These are phyloP conservation scores for Fusarium proliferatum DNA, from an alignment of 2,329 filamentous ascomycete species.

Conservation along the genomic window DNA sequence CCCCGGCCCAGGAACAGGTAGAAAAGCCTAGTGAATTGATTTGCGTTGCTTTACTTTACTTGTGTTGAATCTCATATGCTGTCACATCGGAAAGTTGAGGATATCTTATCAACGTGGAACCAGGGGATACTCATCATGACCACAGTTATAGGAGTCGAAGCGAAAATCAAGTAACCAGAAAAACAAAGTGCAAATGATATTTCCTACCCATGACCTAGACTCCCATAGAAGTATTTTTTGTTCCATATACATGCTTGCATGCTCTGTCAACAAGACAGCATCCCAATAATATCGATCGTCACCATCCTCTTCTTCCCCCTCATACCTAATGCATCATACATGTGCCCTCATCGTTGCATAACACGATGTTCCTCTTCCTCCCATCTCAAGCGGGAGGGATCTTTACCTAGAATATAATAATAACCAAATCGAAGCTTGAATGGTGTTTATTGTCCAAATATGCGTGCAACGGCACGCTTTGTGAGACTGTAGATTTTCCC, in stretches of 20 bases:
- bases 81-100: too few relatives aligned
- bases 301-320: not conserved
- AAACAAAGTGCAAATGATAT: slow-evolving; percentile 42
- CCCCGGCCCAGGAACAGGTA: not conserved
- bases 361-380: not conserved
- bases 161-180: slow-evolving; percentile 6
- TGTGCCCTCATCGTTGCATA: slow-evolving; percentile 4
- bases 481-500: slow-evolving; percentile 23
- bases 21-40: not conserved
- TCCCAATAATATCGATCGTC: slow-evolving; percentile 9
- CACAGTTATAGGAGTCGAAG: not conserved
- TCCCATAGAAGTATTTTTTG: slow-evolving; percentile 40
- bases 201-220: slow-evolving; percentile 45
- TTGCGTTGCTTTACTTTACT: not conserved
- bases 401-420: slow-evolving; percentile 16
- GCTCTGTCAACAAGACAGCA: slow-evolving; percentile 35
- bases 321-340: slow-evolving; percentile 37
- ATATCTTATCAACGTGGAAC: not conserved
- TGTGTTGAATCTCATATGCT: not conserved
- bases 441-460: slow-evolving; percentile 27
- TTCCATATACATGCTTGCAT: slow-evolving; percentile 43
- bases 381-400: not conserved
- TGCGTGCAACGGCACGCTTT: slow-evolving; percentile 30
- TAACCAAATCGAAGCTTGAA: not conserved
- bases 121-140: not conserved